Evolutionary conservation across 2,329 filamentous ascomycete species (phyloP).

Genomic region (Xylaria sp.): DNA sequence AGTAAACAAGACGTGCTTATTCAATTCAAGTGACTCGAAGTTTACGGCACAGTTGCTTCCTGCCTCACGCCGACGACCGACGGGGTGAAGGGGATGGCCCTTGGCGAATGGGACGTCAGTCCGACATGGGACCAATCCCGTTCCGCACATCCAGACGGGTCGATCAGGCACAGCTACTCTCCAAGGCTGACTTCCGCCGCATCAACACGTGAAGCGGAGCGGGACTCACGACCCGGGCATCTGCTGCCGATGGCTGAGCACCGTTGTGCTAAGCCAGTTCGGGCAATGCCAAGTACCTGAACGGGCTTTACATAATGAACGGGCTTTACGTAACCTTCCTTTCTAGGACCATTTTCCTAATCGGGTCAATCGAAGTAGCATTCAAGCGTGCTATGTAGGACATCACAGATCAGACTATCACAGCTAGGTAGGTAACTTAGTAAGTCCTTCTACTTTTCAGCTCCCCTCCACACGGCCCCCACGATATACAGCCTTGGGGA

Average conservation of each 20-base stretch:
- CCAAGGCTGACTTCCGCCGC: slow-evolving; percentile 15
- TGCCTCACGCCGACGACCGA: background rate
- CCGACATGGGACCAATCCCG: background rate
- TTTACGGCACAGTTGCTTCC: slow-evolving; percentile 25
- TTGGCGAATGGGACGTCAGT: slow-evolving; percentile 2
- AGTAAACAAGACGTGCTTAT: background rate
- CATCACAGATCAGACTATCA: background rate
- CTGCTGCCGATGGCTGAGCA: slow-evolving; percentile 28
- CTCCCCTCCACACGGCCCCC: slow-evolving; percentile 4
- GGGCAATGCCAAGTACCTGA: slow-evolving; percentile 9
- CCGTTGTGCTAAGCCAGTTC: slow-evolving; percentile 20
- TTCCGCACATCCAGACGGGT: slow-evolving; percentile 1
- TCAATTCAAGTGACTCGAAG: background rate
- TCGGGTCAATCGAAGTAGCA: slow-evolving; percentile 16
- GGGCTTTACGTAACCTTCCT: slow-evolving; percentile 12
- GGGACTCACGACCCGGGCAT: slow-evolving; percentile 11
- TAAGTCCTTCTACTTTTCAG: slow-evolving; percentile 11
- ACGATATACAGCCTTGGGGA: background rate
- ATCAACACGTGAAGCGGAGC: background rate
- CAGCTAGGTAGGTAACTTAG: background rate
- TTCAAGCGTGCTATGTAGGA: background rate
- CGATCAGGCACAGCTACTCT: slow-evolving; percentile 16
- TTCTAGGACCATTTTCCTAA: slow-evolving; percentile 27
- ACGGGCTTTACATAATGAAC: background rate
- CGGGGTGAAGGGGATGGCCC: background rate